Evolutionary conservation across 257 asterid species (phyloP).

Genomic region (Nicotiana obtusifolia): DNA sequence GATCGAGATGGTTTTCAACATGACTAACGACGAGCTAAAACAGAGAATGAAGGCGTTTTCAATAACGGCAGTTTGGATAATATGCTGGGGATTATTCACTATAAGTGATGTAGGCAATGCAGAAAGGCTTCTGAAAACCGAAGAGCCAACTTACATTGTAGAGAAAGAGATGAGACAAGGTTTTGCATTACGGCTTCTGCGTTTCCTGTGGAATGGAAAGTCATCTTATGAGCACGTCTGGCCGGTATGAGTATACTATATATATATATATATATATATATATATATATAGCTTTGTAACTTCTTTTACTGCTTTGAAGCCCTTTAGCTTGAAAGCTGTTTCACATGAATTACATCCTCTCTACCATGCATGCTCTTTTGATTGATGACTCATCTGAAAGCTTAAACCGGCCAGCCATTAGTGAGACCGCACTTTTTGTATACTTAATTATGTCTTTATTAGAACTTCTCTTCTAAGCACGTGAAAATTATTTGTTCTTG

Average conservation of each 20-base stretch:
- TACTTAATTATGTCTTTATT: no score
- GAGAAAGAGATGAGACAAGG: constrained; percentile 22
- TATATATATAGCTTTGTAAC: no score
- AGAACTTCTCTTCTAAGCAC: not conserved
- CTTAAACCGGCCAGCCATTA: no score
- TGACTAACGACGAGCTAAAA: constrained; percentile 14
- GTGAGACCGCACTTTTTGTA: no score
- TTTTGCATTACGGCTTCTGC: constrained; percentile 11
- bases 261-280: no score
- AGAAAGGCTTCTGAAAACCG: constrained; percentile 18
- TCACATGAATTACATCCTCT: no score
- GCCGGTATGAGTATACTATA: constrained; percentile 14
- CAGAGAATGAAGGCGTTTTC: not conserved
- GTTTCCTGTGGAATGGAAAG: constrained; percentile 31
- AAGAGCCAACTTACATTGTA: constrained; percentile 15
- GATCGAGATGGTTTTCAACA: not conserved
- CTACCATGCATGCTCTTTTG: no score
- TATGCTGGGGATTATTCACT: constrained; percentile 21
- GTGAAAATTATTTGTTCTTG: no score
- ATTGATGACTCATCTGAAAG: no score
- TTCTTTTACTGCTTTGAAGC: no score
- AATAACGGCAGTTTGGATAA: constrained; percentile 12
- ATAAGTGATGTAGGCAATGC: constrained; percentile 15
- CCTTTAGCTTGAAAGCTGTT: no score
- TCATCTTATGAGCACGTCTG: constrained; percentile 33